Conservation (phyloP, 345 rosid species). For the Citrus reticulata region DNA sequence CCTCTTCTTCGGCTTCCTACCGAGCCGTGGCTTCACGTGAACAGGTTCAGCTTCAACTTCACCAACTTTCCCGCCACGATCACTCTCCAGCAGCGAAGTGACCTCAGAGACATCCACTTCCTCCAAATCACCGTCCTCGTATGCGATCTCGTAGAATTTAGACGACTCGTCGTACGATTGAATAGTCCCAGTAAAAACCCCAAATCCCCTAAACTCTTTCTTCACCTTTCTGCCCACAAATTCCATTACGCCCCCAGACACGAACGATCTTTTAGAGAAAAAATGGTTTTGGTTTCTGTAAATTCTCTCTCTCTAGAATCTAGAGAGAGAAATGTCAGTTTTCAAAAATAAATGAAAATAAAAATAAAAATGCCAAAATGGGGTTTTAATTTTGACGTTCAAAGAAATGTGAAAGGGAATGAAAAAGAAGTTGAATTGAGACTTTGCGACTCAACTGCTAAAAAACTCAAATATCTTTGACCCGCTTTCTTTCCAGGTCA, state of each 20-base stretch:
- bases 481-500: background rate
- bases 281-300: background rate
- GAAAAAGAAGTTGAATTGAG: background rate
- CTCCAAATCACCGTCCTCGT: conserved; percentile 66
- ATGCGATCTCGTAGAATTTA: conserved; percentile 55
- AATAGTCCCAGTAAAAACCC: conserved; percentile 43
- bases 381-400: background rate
- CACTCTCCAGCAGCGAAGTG: conserved; percentile 28
- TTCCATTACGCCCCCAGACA: conserved; percentile 35
- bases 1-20: conserved; percentile 46
- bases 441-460: background rate
- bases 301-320: background rate
- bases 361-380: background rate
- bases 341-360: no score
- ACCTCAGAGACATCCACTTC: conserved; percentile 47
- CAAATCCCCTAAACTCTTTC: conserved; percentile 51
- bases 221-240: conserved; percentile 57
- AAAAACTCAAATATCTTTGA: background rate
- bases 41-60: conserved; percentile 21
- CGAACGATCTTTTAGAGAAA: background rate
- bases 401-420: background rate
- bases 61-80: conserved; percentile 6
- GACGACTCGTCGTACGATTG: conserved; percentile 54
- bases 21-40: conserved; percentile 33
- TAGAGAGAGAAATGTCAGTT: background rate